A percentile compares a stretch with the other conserved stretches of the same genome.
Evolutionary conservation across 345 rosid genomes (phyloP).

Genomic region (Trapa bicornis): DNA sequence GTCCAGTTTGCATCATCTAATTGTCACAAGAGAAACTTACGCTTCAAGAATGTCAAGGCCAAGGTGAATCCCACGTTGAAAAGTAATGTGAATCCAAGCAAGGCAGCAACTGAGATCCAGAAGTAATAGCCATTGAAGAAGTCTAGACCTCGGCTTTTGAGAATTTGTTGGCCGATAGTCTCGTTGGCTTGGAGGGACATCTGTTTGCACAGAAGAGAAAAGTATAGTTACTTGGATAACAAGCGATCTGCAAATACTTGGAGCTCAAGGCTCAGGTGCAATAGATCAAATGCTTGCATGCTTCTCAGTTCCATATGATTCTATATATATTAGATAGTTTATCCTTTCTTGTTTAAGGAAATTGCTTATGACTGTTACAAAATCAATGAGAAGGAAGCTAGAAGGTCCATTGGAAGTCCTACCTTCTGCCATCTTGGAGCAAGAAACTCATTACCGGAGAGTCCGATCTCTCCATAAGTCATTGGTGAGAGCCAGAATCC

Average conservation of each 20-base stretch:
- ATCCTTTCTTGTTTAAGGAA: too few species aligned
- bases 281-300: too few species aligned
- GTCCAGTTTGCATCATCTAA: neutral
- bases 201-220: constrained; percentile 8
- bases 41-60: constrained; percentile 55
- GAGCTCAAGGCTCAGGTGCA: too few species aligned
- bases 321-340: too few species aligned
- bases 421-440: constrained; percentile 74
- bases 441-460: constrained; percentile 54
- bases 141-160: constrained; percentile 53
- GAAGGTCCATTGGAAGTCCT: neutral
- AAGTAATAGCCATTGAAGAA: constrained; percentile 33
- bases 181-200: constrained; percentile 18
- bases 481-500: constrained; percentile 65
- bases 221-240: neutral
- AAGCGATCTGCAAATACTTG: neutral
- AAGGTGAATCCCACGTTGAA: constrained; percentile 49
- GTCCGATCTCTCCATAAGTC: constrained; percentile 57
- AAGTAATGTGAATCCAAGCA: constrained; percentile 42
- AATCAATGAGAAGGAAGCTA: too few species aligned
- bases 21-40: constrained; percentile 24
- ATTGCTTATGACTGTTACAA: too few species aligned
- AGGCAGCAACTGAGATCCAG: constrained; percentile 57
- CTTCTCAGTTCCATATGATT: too few species aligned
- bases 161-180: constrained; percentile 42